These are phyloP conservation scores for Fusarium metavorans DNA, from an alignment of 2,329 filamentous ascomycete species.

Conservation along the genomic window DNA sequence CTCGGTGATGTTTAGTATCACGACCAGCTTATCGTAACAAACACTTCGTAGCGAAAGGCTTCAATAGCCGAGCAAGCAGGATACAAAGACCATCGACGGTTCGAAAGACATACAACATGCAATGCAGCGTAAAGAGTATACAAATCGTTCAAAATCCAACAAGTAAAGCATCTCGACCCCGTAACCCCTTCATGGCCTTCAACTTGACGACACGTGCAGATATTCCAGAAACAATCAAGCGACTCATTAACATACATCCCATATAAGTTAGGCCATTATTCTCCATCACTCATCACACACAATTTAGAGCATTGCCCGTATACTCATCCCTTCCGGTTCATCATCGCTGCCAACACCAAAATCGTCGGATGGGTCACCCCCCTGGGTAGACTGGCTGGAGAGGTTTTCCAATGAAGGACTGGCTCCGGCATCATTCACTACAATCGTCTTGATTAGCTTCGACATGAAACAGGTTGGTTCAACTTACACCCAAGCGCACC, in stretches of 20 bases:
- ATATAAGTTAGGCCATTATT: background rate
- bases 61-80: background rate
- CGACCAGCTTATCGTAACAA: background rate
- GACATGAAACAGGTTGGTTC: background rate
- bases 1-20: background rate
- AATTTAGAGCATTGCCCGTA: background rate
- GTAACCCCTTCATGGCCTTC: background rate
- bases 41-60: background rate
- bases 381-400: background rate
- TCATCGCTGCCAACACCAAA: background rate
- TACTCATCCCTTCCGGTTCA: background rate
- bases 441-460: background rate
- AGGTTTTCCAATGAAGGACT: background rate
- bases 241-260: background rate
- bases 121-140: background rate
- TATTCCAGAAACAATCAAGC: background rate
- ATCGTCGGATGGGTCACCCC: background rate
- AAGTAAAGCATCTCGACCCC: background rate
- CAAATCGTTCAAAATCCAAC: background rate
- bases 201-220: background rate
- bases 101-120: background rate
- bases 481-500: background rate
- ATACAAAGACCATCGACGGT: too few relatives aligned
- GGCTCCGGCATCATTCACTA: background rate
- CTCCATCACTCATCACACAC: background rate